These are phyloP conservation scores for Pisolithus albus DNA, from an alignment of 768 basidiomycete species.

Conservation along the genomic window DNA sequence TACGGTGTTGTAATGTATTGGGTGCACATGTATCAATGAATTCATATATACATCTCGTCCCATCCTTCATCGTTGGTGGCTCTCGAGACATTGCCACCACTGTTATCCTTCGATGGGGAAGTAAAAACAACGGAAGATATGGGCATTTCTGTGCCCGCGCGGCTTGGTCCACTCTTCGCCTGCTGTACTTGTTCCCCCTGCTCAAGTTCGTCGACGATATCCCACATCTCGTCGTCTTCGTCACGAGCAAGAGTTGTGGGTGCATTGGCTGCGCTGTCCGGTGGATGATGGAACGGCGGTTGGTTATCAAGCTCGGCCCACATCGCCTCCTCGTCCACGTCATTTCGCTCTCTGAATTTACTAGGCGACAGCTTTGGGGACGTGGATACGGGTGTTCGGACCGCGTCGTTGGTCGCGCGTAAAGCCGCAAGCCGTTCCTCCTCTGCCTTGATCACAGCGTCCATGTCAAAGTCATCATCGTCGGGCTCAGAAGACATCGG, in stretches of 20 bases:
- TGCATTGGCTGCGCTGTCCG: conserved; percentile 1
- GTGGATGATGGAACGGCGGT: not conserved
- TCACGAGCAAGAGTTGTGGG: conserved; percentile 7
- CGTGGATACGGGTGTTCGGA: not conserved
- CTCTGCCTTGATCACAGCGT: conserved; percentile 43
- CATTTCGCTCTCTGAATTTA: conserved; percentile 5
- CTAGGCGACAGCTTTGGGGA: conserved; percentile 4
- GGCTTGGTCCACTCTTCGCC: not conserved
- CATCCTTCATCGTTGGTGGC: conserved; percentile 45
- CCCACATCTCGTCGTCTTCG: conserved; percentile 70
- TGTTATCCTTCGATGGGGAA: conserved; percentile 8
- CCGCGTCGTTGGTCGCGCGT: conserved; percentile 9
- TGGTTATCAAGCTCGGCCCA: conserved; percentile 25
- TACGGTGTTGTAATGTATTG: not conserved
- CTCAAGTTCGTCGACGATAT: conserved; percentile 54
- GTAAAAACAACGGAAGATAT: conserved; percentile 17
- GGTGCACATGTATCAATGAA: not conserved
- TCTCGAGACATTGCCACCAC: conserved; percentile 7
- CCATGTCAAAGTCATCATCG: conserved; percentile 46
- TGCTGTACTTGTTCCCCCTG: conserved; percentile 10
- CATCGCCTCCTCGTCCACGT: conserved; percentile 31
- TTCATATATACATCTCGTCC: conserved; percentile 58
- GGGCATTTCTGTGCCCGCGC: conserved; percentile 11
- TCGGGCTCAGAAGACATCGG: conserved; percentile 36
- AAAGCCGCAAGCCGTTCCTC: conserved; percentile 28